phyloP scores from a whole-genome alignment of 208 protist genomes.

The Leishmania lainsoni region DNA sequence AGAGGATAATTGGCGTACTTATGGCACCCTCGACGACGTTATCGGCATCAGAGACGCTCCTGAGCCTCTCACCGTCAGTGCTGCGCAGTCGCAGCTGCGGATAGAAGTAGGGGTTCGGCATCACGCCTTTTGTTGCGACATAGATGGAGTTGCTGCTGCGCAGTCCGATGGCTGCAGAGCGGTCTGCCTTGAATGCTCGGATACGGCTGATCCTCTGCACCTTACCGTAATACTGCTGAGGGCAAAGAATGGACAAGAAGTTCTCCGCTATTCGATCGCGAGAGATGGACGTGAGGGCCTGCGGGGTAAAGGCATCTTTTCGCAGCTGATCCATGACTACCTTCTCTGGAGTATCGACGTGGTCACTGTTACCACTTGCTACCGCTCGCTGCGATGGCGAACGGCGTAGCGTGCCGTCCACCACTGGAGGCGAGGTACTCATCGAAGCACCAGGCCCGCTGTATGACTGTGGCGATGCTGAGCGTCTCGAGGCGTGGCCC shows the following conservation, averaged over 20 bases:
- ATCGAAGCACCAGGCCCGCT: neutral
- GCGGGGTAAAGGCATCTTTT: constrained; percentile 21
- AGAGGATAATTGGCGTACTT: constrained; percentile 75
- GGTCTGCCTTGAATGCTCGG: constrained; percentile 51
- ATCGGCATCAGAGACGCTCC: neutral
- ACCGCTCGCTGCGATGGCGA: constrained; percentile 5
- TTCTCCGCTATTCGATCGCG: constrained; percentile 69
- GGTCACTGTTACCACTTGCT: neutral
- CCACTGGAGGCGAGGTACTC: constrained; percentile 11
- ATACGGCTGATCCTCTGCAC: constrained; percentile 76
- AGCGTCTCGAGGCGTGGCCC: neutral
- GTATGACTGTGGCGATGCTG: constrained; percentile 21
- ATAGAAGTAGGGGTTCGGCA: constrained; percentile 78
- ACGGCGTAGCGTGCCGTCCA: constrained; percentile 11
- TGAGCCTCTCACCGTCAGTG: constrained; percentile 39
- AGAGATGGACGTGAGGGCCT: constrained; percentile 42
- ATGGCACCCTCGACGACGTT: constrained; percentile 32
- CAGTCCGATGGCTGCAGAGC: constrained; percentile 40
- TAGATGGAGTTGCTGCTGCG: constrained; percentile 70
- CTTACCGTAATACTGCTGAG: constrained; percentile 88
- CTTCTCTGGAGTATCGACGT: neutral
- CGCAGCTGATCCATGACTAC: constrained; percentile 10
- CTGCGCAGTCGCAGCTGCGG: constrained; percentile 72
- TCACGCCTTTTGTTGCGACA: constrained; percentile 77
- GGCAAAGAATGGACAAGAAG: constrained; percentile 79